phyloP scores from a whole-genome alignment of 208 protist species.

The Angomonas deanei region DNA sequence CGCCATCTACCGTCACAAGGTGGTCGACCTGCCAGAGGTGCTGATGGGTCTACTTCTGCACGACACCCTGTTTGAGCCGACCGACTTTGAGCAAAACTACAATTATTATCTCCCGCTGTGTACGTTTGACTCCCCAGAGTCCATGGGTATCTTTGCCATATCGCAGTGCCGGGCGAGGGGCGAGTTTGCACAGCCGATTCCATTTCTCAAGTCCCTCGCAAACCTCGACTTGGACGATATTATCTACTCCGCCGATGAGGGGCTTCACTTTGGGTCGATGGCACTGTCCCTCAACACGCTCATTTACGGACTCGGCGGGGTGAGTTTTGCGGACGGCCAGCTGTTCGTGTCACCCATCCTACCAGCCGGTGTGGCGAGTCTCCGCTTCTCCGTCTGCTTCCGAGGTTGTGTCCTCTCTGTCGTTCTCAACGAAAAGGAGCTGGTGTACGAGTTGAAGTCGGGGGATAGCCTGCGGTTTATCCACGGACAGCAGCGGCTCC shows the following conservation, averaged over 20 bases:
- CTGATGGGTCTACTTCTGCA: slow-evolving; percentile 82
- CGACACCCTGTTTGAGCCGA: slow-evolving; percentile 65
- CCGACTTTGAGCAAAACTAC: slow-evolving; percentile 68
- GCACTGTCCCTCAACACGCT: slow-evolving; percentile 48
- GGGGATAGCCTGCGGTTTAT: slow-evolving; percentile 81
- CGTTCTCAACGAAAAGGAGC: slow-evolving; percentile 38
- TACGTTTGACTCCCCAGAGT: slow-evolving; percentile 80
- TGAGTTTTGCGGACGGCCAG: slow-evolving; percentile 29
- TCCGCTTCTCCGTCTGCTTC: slow-evolving; percentile 78
- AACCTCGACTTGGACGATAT: slow-evolving; percentile 87
- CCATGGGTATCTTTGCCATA: slow-evolving; percentile 65
- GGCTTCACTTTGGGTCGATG: slow-evolving; percentile 84
- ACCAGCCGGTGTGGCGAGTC: slow-evolving; percentile 55
- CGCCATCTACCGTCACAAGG: slow-evolving; percentile 76
- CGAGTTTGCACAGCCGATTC: slow-evolving; percentile 68
- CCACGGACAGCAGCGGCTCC: slow-evolving; percentile 48
- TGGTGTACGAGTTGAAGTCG: slow-evolving; percentile 77
- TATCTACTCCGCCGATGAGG: slow-evolving; percentile 75
- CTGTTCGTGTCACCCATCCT: slow-evolving; percentile 72
- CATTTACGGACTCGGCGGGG: slow-evolving; percentile 74
- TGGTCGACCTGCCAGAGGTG: slow-evolving; percentile 88
- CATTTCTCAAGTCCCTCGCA: slow-evolving; percentile 58
- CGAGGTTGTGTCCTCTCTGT: slow-evolving; percentile 62
- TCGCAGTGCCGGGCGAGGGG: slow-evolving; percentile 55
- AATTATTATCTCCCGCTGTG: slow-evolving; percentile 81